A percentile compares a stretch with the other conserved stretches of the same genome.
Conservation (phyloP, 768 basidiomycete species). For the Amanita phalloides region DNA sequence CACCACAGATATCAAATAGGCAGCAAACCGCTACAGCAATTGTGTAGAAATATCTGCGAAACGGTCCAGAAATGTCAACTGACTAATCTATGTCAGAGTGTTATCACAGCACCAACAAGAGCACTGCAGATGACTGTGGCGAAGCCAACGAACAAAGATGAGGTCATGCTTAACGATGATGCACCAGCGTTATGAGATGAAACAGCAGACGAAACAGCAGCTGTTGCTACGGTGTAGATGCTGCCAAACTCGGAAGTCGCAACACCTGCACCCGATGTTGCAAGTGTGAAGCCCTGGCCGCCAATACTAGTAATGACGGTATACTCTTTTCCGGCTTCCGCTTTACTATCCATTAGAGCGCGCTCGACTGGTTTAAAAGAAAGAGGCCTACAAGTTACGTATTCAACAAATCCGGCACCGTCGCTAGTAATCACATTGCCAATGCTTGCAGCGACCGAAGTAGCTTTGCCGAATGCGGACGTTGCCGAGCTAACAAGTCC, state of each 20-base stretch:
- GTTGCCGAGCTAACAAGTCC: conserved; percentile 5
- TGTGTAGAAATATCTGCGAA: neutral
- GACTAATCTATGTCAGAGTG: conserved; percentile 15
- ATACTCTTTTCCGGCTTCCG: conserved; percentile 37
- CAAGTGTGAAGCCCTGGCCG: conserved; percentile 51
- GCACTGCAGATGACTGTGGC: conserved; percentile 27
- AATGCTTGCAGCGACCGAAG: conserved; percentile 11
- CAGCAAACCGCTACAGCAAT: neutral
- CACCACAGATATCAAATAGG: neutral
- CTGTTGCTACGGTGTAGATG: conserved; percentile 39
- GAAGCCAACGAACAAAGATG: conserved; percentile 21
- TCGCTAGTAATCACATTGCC: conserved; percentile 20
- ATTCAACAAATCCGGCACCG: conserved; percentile 22
- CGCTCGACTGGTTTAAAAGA: neutral
- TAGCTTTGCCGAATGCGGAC: conserved; percentile 11
- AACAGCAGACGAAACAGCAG: conserved; percentile 14
- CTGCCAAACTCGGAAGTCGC: conserved; percentile 44
- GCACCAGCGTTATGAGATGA: conserved; percentile 13
- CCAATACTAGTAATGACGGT: conserved; percentile 51
- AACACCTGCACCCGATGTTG: conserved; percentile 26
- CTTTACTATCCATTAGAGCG: conserved; percentile 21
- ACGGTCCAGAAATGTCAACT: neutral
- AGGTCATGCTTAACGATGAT: conserved; percentile 16
- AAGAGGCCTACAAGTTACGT: conserved; percentile 29
- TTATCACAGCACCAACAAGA: conserved; percentile 28